Evolutionary conservation across 805 yeast genomes (phyloP), one percentile per base, ranked within the genome.

Genomic region (Myxozyma kluyveri): DNA sequence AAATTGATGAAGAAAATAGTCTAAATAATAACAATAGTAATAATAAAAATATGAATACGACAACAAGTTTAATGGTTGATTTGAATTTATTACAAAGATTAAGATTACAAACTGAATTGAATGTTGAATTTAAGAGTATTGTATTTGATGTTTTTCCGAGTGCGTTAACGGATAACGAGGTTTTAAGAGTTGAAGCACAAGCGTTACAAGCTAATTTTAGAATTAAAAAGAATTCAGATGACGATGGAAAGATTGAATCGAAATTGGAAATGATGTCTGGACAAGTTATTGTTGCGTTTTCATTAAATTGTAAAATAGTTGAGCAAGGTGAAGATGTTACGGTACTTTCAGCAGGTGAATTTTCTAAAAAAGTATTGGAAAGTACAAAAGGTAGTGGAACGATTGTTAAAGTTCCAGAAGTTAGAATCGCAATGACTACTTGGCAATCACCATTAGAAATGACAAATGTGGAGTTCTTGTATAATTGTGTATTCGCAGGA

Each of bases 401-500:
- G 2, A 86, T 91, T 23, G 80, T 89, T 50, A 77, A 79, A 7
- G 82, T 90, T 64, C 98, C 99, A 0, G 79, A 88, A 14, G 75
- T 88, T 57, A 73, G 73, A 47, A 77, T 91, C 17, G 69, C 78
- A 4, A 90, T 90, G 97, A 78, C 82, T 43, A 82, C 95, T 0
- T 78, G 80, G 72, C 90, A 88, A 62, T 67, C 70, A 29, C 72
- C 72, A 24, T 37, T 47, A 21, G 69, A 75, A 9, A 74, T 78
- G 17, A 76, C 78, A 40, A 56, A 74, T 3, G 78, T 93, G 39
- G 84, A 85, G 61, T 88, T 83, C 63, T 72, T 76, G 1, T 93
- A 79, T 67, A 75, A 75, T 42, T 82, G 93, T 45, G 73, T 82
- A 1, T 88, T 93, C 71, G 95, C 88, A 6, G 97, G 96, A 24